Base-by-base conservation (phyloP, 2,329 filamentous ascomycete genomes). In the Mycosphaerella arachidis region DNA sequence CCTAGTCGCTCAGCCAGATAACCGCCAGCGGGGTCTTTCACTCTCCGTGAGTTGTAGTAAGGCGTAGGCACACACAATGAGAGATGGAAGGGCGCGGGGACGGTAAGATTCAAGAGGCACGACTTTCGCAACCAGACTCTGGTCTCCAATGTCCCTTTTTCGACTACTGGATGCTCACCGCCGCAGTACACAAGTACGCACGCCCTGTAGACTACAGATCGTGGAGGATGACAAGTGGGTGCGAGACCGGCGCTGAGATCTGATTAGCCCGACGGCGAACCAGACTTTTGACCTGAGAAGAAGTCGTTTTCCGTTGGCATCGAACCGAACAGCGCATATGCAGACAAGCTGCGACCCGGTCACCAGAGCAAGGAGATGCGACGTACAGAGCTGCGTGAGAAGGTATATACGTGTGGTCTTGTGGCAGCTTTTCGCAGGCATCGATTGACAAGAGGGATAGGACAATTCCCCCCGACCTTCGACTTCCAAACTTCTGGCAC, bases 161-260 rank as follows among this genome's bases (percentile, higher is more conserved):
- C 48, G 48, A 51, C 48, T 51, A n/a, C n/a, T n/a, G n/a, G 20
- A 51, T n/a, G 6, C 20, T 31, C 35, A 37, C 7, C 35, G 35
- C 35, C 10, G 53, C 37, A 40, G 16, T 9, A 24, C 24, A 24
- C 24, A 24, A 57, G 55, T 57, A 57, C 55, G 52, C 51, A 48
- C 55, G 55, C 55, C 55, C 55, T 57, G 30, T 35, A 20, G 16
- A 51, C 46, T 57, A 18, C 55, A 29, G 10, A 37, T 10, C 5
- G 35, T 10, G 16, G 16, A 8, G 35, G 16, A 37, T 37, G 35
- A 37, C 35, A 37, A 37, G 35, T 37, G 35, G 33, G 33, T 37
- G 35, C 35, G 35, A 37, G 10, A 37, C 35, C 35, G 35, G 35
- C 35, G 35, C 35, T 37, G 12, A 35, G 24, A 24, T 24, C 3